phyloP scores from a whole-genome alignment of 2,329 filamentous ascomycete species.

The Coniochaeta sp. region DNA sequence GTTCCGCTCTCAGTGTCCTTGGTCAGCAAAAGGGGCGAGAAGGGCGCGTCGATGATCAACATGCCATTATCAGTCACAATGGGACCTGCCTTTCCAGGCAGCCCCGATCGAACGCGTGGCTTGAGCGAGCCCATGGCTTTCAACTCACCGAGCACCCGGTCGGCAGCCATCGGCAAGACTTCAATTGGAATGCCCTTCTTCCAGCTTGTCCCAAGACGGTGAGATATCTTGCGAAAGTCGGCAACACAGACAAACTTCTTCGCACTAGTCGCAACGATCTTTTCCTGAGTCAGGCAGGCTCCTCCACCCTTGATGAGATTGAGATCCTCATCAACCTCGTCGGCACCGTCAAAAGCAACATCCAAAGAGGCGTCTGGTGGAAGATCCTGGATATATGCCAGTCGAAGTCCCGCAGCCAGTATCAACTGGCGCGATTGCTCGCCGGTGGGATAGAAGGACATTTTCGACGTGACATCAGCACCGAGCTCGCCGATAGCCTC shows the following conservation, averaged over 20 bases:
- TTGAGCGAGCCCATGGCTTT: slow-evolving; percentile 62
- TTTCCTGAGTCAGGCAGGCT: slow-evolving; percentile 97
- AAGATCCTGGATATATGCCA: slow-evolving; percentile 71
- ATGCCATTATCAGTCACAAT: slow-evolving; percentile 74
- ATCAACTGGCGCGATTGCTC: slow-evolving; percentile 87
- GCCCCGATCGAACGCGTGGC: slow-evolving; percentile 64
- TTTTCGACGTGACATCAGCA: slow-evolving; percentile 44
- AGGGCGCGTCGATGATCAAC: slow-evolving; percentile 89
- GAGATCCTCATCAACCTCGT: slow-evolving; percentile 89
- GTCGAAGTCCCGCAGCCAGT: slow-evolving; percentile 64
- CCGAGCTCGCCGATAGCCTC: slow-evolving; percentile 66
- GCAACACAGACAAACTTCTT: slow-evolving; percentile 69
- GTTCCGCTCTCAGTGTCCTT: slow-evolving; percentile 31
- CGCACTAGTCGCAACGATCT: slow-evolving; percentile 79
- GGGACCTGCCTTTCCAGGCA: slow-evolving; percentile 72
- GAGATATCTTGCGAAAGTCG: slow-evolving; percentile 87
- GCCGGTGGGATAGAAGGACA: slow-evolving; percentile 88
- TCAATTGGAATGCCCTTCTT: slow-evolving; percentile 82
- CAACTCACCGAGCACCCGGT: slow-evolving; percentile 68
- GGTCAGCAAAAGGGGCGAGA: slow-evolving; percentile 62
- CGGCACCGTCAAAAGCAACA: slow-evolving; percentile 91
- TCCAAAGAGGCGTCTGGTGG: slow-evolving; percentile 57
- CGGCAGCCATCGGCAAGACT: slow-evolving; percentile 77
- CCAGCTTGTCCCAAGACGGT: slow-evolving; percentile 69
- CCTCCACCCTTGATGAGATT: slow-evolving; percentile 98